Evolutionary conservation across 345 rosid genomes (phyloP), one percentile per base, ranked within the genome.

Genomic region (Litchi chinensis): DNA sequence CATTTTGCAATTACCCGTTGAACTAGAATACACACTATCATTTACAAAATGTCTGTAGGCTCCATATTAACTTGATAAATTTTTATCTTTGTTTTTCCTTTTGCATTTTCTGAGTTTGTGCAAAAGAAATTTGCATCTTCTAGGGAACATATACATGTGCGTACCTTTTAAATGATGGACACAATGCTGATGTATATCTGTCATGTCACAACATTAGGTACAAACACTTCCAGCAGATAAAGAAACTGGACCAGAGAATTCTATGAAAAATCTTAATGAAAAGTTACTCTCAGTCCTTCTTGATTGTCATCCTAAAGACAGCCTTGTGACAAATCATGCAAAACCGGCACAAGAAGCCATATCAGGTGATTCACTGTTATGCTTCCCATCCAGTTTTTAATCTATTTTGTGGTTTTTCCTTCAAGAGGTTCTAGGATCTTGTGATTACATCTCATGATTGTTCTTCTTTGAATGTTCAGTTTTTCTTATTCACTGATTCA

Each of bases 281-380:
- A 92, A 88, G 87, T 85, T 91, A 75, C 89, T 91, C 70, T 86
- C 97, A 11, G 90, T 87, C 66, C 88, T 88, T 18, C 70, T 89
- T 50, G 93, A 86, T 81, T 68, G 83, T 83, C 91, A 77, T 39
- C 84, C 70, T 54, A 86, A 89, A 84, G 90, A 88, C 69, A 81
- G 79, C 43, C 77, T 56, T 59, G 64, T 76, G 18, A 67, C 43
- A 71, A 72, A 80, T 75, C 71, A 85, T n/a, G 87, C 82, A 65
- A 82, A 81, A 65, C 48, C 60, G 66, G 81, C 44, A 19, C 78
- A 79, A 39, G 84, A 79, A 82, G 81, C 81, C 39, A 74, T 73
- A 21, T 82, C 91, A 80, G 95, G 95, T 91, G 69, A 80, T 76
- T 68, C 44, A 8, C 74, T 43, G 24, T 48, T 60, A 43, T 56